Evolutionary conservation across 2,329 filamentous ascomycete genomes (phyloP).

Genomic region (Fusarium heterosporum): DNA sequence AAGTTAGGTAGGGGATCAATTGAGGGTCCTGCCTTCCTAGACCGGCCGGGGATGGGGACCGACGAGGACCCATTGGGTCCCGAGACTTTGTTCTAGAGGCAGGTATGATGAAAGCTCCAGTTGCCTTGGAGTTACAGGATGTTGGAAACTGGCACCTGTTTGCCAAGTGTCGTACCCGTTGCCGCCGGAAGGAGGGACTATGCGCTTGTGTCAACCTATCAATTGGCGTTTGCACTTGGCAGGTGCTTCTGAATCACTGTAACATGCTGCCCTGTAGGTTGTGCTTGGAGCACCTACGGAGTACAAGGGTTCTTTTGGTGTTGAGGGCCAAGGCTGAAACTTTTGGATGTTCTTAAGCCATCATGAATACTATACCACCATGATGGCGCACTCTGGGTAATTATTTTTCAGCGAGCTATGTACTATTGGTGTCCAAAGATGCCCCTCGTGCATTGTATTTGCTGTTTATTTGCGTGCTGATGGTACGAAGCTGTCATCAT

Average conservation of each 20-base stretch:
- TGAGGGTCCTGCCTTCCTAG: slow-evolving; percentile 21
- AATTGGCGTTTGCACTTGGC: slow-evolving; percentile 17
- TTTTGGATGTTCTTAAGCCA: slow-evolving; percentile 1
- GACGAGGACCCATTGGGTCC: slow-evolving; percentile 17
- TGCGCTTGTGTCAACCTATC: slow-evolving; percentile 21
- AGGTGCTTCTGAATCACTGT: slow-evolving; percentile 6
- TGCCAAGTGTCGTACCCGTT: slow-evolving; percentile 31
- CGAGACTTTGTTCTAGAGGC: slow-evolving; percentile 32
- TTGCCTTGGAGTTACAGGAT: neutral
- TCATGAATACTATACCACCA: slow-evolving; percentile 15
- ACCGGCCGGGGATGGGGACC: slow-evolving; percentile 24
- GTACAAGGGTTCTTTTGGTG: slow-evolving; percentile 3
- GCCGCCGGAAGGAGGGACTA: slow-evolving; percentile 15
- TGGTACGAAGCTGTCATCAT: slow-evolving; percentile 18
- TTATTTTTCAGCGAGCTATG: neutral
- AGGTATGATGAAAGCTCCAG: slow-evolving; percentile 19
- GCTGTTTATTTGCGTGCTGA: neutral
- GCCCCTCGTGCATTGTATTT: neutral
- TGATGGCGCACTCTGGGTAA: neutral
- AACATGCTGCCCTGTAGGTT: neutral
- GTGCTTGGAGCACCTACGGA: neutral
- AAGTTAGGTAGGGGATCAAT: slow-evolving; percentile 13
- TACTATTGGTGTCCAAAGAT: neutral
- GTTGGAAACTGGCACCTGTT: slow-evolving; percentile 35
- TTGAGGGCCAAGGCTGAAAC: neutral